Evolutionary conservation across 2,329 filamentous ascomycete species (phyloP).

Genomic region (Exophiala sideris): DNA sequence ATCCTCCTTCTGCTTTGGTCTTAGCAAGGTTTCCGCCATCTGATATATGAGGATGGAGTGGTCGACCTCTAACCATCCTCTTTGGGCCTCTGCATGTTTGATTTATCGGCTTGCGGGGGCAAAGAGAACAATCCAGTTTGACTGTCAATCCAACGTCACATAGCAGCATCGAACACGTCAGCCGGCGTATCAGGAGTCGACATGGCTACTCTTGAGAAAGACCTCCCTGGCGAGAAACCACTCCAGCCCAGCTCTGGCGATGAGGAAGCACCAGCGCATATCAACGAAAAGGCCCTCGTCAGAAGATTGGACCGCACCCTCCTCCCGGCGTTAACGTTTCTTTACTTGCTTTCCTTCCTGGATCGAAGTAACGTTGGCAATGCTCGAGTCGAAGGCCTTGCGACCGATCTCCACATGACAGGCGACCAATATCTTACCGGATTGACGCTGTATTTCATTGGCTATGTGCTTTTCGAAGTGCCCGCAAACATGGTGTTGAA

Average conservation of each 20-base stretch:
- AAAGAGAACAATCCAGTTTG: neutral
- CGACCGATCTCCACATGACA: conserved; percentile 36
- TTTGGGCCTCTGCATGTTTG: no score
- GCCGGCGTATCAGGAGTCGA: neutral
- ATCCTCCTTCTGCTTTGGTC: neutral
- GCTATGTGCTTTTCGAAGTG: conserved; percentile 32
- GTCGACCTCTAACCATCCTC: neutral
- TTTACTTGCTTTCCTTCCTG: conserved; percentile 45
- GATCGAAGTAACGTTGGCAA: conserved; percentile 45
- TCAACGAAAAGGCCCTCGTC: conserved; percentile 39
- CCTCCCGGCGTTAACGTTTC: conserved; percentile 42
- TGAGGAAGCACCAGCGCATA: neutral
- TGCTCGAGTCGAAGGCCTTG: conserved; percentile 38
- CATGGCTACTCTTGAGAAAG: conserved; percentile 4
- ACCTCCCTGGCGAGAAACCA: neutral
- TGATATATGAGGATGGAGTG: neutral
- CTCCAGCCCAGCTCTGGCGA: neutral
- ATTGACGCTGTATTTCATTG: conserved; percentile 24
- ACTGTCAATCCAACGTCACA: neutral
- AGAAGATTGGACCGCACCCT: conserved; percentile 45
- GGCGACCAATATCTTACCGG: conserved; percentile 19
- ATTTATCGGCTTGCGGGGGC: no score
- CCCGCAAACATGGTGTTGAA: conserved; percentile 37
- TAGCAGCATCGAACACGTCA: neutral
- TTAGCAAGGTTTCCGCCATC: neutral